Conservation (phyloP, 2,329 filamentous ascomycete genomes). For the Penicillium sp. region DNA sequence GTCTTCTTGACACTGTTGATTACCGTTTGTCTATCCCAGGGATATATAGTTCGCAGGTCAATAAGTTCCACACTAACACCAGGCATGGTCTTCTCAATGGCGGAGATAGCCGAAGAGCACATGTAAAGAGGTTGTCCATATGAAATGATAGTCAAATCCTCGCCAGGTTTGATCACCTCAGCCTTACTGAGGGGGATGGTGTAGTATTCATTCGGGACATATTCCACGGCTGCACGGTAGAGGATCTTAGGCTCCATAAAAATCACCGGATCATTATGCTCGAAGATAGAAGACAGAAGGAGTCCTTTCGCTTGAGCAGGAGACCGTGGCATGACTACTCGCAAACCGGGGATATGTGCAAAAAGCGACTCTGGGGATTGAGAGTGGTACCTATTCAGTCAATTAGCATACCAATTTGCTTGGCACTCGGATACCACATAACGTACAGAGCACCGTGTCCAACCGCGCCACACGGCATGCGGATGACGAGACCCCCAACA, state of each 20-base stretch:
- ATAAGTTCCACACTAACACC: constrained; percentile 80
- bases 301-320: constrained; percentile 87
- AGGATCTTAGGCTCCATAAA: constrained; percentile 95
- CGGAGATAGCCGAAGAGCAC: constrained; percentile 73
- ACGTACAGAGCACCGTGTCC: constrained; percentile 75
- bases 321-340: constrained; percentile 82
- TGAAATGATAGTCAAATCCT: constrained; percentile 78
- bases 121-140: constrained; percentile 89
- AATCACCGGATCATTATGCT: constrained; percentile 78
- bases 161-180: constrained; percentile 76
- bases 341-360: constrained; percentile 79
- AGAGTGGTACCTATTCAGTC: constrained; percentile 64
- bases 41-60: constrained; percentile 83
- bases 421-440: not conserved
- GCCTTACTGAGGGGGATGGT: constrained; percentile 83
- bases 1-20: constrained; percentile 84
- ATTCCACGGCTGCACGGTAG: constrained; percentile 87
- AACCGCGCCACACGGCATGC: constrained; percentile 88
- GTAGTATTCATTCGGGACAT: constrained; percentile 79
- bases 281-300: constrained; percentile 70
- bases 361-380: constrained; percentile 89
- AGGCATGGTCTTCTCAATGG: constrained; percentile 68
- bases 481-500: constrained; percentile 76
- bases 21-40: constrained; percentile 82
- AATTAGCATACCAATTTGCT: not conserved